Evolutionary conservation across 1,139 yeast genomes (phyloP), one percentile per base, ranked within the genome.

Genomic region (Taphrina communis): DNA sequence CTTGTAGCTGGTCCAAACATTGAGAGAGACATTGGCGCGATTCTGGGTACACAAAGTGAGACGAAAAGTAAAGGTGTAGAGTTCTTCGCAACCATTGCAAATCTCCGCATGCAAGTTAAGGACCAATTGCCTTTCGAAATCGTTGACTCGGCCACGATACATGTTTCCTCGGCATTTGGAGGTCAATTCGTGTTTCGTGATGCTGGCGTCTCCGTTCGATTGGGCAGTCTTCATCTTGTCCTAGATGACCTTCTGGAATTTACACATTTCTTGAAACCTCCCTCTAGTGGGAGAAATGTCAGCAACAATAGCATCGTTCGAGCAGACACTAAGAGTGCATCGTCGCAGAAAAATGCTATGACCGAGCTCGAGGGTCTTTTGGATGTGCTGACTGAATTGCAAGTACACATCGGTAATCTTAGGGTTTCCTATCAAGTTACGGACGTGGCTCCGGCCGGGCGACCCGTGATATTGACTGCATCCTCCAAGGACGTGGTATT

Each of bases 401-500:
- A 72, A 9, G 48, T 72, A 31, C 74, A 72, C 53, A 67, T 70
- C 41, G 71, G 70, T 9, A 68, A 69, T 39, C 25, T 71, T 12
- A 70, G 69, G 7, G 41, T 71, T 7, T 68, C 66, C 42, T 68
- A 61, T 39, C 50, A 65, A n/a, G 59, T 68, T 17, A 56, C 60
- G 4, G 55, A 50, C 8, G 59, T 68, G 11, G 57, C 56, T 14
- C 65, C 57, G 7, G 41, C 51, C 11, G 68, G 63, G 12, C 39
- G 53, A 6, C 70, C 67, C 11, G 41, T 73, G 21, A 69, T 71
- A 14, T 72, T 79, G 66, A 77, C 77, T 0, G 72, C 74, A n/a
- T 72, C 75, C 9, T 76, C 78, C 58, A 78, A 79, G 59, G 82
- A 80, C 68, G 66, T 80, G 63, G 75, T 76, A 12, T 70, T 80